Percentiles rank a stretch among this genome's conserved stretches.
These are phyloP conservation scores for Clarireedia homoeocarpa DNA, from an alignment of 2,329 filamentous ascomycete genomes.

Conservation along the genomic window DNA sequence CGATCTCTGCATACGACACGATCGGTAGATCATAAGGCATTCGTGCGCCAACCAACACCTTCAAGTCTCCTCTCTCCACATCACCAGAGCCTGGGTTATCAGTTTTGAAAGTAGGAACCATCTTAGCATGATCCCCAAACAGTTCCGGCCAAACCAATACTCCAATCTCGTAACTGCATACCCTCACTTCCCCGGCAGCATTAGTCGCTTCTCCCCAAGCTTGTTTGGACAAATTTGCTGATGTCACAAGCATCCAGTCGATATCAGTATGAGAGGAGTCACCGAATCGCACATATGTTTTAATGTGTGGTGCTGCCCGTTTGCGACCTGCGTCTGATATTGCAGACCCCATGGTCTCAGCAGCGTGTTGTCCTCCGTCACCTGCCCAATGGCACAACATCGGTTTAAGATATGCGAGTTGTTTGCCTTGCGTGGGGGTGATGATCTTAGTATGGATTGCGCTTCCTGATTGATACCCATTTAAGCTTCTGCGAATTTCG, in stretches of 20 bases:
- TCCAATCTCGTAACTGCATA: slow-evolving; percentile 78
- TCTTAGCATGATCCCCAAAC: slow-evolving; percentile 38
- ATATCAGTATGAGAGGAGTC: slow-evolving; percentile 37
- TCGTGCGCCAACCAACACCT: slow-evolving; percentile 55
- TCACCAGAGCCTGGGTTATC: slow-evolving; percentile 40
- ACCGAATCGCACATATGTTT: slow-evolving; percentile 71
- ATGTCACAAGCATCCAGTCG: slow-evolving; percentile 81
- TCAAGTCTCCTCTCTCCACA: slow-evolving; percentile 13
- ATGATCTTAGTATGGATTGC: slow-evolving; percentile 79
- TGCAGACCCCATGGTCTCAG: background rate
- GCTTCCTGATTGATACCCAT: slow-evolving; percentile 68
- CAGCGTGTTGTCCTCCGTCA: slow-evolving; percentile 33
- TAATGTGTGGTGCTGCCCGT: slow-evolving; percentile 77
- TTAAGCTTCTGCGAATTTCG: slow-evolving; percentile 68
- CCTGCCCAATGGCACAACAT: slow-evolving; percentile 71
- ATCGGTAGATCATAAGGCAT: slow-evolving; percentile 81
- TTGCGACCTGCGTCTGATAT: slow-evolving; percentile 50
- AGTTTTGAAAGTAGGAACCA: slow-evolving; percentile 61
- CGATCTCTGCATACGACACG: slow-evolving; percentile 50
- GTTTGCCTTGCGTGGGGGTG: slow-evolving; percentile 61
- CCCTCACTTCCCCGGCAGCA: slow-evolving; percentile 51
- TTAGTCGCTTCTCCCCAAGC: slow-evolving; percentile 69
- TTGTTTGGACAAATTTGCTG: slow-evolving; percentile 86
- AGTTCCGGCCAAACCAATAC: slow-evolving; percentile 73
- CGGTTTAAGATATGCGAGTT: slow-evolving; percentile 64